A percentile compares a stretch with the other conserved stretches of the same genome.
These are phyloP conservation scores for Delitschia confertaspora DNA, from an alignment of 495 filamentous ascomycete species.

Conservation along the genomic window DNA sequence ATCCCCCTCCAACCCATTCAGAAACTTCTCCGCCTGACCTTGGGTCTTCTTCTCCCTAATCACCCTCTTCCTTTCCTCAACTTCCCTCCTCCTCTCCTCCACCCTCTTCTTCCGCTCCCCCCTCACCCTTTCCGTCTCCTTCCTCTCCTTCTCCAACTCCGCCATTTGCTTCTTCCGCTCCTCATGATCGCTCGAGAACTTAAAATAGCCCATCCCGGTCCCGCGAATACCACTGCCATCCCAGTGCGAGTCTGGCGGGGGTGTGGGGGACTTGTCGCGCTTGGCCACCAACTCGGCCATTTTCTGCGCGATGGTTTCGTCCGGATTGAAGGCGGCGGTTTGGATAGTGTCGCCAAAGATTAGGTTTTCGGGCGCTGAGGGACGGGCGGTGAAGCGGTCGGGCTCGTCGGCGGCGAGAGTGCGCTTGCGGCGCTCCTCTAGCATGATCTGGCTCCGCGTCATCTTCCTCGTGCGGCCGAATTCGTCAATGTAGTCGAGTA, in stretches of 20 bases:
- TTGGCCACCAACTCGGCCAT: conserved; percentile 67
- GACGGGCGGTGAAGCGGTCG: conserved; percentile 46
- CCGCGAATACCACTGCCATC: conserved; percentile 76
- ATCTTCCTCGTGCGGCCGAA: conserved; percentile 69
- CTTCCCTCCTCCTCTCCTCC: conserved; percentile 41
- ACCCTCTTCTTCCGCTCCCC: conserved; percentile 44
- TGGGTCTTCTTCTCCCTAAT: conserved; percentile 41
- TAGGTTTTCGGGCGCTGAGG: conserved; percentile 55
- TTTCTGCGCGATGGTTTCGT: conserved; percentile 45
- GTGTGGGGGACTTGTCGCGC: conserved; percentile 65
- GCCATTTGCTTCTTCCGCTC: conserved; percentile 65
- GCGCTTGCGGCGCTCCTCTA: conserved; percentile 41
- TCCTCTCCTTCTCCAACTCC: conserved; percentile 54
- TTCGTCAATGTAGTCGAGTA: conserved; percentile 80
- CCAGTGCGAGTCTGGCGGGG: conserved; percentile 73
- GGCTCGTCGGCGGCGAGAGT: conserved; percentile 42
- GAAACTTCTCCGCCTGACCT: conserved; percentile 15
- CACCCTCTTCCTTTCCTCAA: conserved; percentile 49
- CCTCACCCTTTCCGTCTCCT: conserved; percentile 53
- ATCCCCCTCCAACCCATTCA: conserved; percentile 16
- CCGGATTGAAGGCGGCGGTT: conserved; percentile 65
- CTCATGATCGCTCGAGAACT: conserved; percentile 64
- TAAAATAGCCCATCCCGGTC: conserved; percentile 85
- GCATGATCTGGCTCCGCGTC: conserved; percentile 54
- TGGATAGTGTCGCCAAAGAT: conserved; percentile 83